Conservation (phyloP, 441 rosid genomes). For the Theobroma grandiflorum region DNA sequence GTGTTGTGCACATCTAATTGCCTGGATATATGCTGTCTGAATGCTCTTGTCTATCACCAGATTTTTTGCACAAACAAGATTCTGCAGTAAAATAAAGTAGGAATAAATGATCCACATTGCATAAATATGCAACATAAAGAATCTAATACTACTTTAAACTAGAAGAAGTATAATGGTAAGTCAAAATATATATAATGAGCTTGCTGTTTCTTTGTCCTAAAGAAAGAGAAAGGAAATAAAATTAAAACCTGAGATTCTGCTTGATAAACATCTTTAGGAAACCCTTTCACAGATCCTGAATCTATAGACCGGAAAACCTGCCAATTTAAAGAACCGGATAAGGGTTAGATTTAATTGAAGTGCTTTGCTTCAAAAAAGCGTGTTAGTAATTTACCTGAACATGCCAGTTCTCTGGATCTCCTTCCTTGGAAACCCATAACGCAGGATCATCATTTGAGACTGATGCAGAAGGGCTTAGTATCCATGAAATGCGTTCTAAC, state of each 20-base stretch:
- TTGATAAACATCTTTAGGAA: constrained; percentile 66
- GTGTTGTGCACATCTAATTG: constrained; percentile 86
- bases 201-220: background rate
- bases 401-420: constrained; percentile 76
- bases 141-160: background rate
- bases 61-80: constrained; percentile 84
- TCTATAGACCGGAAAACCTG: constrained; percentile 91
- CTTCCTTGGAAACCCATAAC: constrained; percentile 60
- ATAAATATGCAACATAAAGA: background rate
- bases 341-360: background rate
- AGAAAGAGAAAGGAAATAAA: background rate
- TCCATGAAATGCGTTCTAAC: constrained; percentile 88
- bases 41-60: constrained; percentile 88
- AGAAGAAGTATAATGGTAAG: background rate
- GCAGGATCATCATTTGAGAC: constrained; percentile 50
- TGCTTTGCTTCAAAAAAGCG: constrained; percentile 19
- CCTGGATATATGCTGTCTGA: constrained; percentile 87
- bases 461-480: constrained; percentile 65
- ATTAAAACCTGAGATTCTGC: constrained; percentile 63
- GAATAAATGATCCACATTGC: background rate
- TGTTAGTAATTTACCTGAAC: constrained; percentile 56
- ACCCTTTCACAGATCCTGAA: constrained; percentile 89
- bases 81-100: constrained; percentile 48
- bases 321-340: constrained; percentile 22
- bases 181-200: background rate